Percentiles rank a stretch among this genome's conserved stretches.
phyloP scores from a whole-genome alignment of 1,284 basidiomycete species.

The Trametes versicolor region DNA sequence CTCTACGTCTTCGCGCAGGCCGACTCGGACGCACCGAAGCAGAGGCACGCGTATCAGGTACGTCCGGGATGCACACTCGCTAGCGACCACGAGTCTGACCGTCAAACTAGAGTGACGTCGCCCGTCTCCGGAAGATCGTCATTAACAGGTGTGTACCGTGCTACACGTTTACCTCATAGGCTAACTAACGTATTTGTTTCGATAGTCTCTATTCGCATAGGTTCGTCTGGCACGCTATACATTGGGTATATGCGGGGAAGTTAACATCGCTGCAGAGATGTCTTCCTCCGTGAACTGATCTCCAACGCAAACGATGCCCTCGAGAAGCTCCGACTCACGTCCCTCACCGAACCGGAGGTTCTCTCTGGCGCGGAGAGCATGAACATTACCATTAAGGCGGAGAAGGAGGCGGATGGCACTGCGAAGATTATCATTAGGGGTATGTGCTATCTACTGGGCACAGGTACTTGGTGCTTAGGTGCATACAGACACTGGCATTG shows the following conservation, averaged over 20 bases:
- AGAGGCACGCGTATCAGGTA: conserved; percentile 84
- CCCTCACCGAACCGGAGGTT: conserved; percentile 81
- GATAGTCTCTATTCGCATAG: conserved; percentile 72
- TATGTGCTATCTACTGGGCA: conserved; percentile 39
- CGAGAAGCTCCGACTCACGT: conserved; percentile 88
- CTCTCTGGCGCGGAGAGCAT: conserved; percentile 76
- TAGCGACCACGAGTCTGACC: conserved; percentile 11
- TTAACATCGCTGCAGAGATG: conserved; percentile 65
- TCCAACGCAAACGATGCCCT: conserved; percentile 96
- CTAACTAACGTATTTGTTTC: conserved; percentile 1
- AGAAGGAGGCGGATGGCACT: conserved; percentile 71
- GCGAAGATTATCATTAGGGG: conserved; percentile 84
- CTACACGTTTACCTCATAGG: not conserved
- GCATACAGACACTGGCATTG: conserved; percentile 87
- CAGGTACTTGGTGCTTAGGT: not conserved
- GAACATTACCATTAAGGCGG: conserved; percentile 89
- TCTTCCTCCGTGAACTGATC: conserved; percentile 93
- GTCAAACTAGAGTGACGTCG: conserved; percentile 82
- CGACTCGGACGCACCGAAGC: conserved; percentile 51
- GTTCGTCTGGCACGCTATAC: conserved; percentile 48
- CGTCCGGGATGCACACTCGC: conserved; percentile 32
- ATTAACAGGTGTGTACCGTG: conserved; percentile 76
- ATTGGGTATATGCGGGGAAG: not conserved
- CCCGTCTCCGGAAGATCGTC: conserved; percentile 90
- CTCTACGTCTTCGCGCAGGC: conserved; percentile 64